Evolutionary conservation across 2,329 filamentous ascomycete species (phyloP), one percentile per base, ranked within the genome.

Genomic region (Pseudopyricularia javanii): DNA sequence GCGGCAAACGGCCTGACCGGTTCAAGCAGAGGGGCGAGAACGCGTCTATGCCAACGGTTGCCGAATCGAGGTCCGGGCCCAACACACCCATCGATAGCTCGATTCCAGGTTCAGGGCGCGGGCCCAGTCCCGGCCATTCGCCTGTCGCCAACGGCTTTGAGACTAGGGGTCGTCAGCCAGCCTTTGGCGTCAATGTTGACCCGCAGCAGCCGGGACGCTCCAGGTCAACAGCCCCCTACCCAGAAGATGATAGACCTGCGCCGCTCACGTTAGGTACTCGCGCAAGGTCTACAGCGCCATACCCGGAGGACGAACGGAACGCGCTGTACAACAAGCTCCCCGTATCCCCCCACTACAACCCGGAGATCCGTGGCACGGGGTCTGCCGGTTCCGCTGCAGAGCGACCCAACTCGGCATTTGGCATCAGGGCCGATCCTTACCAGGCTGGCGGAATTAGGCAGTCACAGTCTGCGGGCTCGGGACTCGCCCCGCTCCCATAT

Each of bases 251-350:
- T 28, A 33, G 50, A n/a, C 50, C 50, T 24, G 28, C 50, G 4
- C 50, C 33, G 14, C 33, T 50, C 22, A 45, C 22, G 5, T 15
- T 33, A 15, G 17, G 26, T 22, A 20, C 64, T 28, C 72, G 79
- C 33, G 67, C 79, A 15, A 76, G 72, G 53, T 77, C 82, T 9
- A 73, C 77, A 22, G 81, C 82, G 1, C 86, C 86, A 1, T 90
- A 90, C 60, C 86, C 86, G 0, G 75, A 83, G 50, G 84, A 87
- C 57, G 76, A 79, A 51, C 57, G 49, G 52, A 62, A 56, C 7
- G 51, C 52, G 15, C 63, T 59, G 52, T 65, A 58, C 26, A 45
- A 45, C 40, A 45, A 45, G 22, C 40, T 45, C 2, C 66, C 63
- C 30, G 59, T 67, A 55, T 65, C 68, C 2, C 65, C 72, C 3